Base-by-base conservation (phyloP, 768 basidiomycete species). In the Cytidiella melzeri region DNA sequence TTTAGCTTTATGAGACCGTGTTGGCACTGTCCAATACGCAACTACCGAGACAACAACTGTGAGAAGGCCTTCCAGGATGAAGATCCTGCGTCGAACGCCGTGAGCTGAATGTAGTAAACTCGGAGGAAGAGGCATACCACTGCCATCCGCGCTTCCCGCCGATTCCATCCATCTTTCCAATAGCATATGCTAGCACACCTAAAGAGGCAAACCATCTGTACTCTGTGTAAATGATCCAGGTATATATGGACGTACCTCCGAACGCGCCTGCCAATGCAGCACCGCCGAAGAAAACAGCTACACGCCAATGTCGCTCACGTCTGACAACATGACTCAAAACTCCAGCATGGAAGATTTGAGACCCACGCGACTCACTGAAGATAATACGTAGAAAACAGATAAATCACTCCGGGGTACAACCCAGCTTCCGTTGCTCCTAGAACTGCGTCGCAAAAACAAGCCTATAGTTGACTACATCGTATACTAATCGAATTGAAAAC, bases 201-300 rank as follows among this genome's bases (percentile, higher is more conserved):
- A 15, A 34, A 34, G 15, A 7, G 30, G 15, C 30, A 34, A 34
- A 15, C 7, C 30, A 15, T 7, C 9, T 34, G 15, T 15, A 34
- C 30, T 34, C 30, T 15, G 7, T 34, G 30, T 7, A 15, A 34
- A 34, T 7, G 30, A 15, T n/a, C n/a, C n/a, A n/a, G n/a, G n/a
- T n/a, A n/a, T n/a, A n/a, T n/a, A n/a, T n/a, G 30, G 15, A 34
- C 30, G 30, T 7, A 26, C 80, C 79, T 53, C 80, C 80, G 53
- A 84, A 83, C 1, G 82, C 81, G 23, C 83, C 81, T 5, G 81
- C 77, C 19, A 83, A 65, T 5, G 79, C 76, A 4, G 80, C 74
- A 43, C 76, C 82, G 25, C 79, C 77, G 51, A 83, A 81, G 62
- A 81, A 80, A 36, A 84, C 68, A 0, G 79, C 77, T 5, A 83